Evolutionary conservation across 768 basidiomycete genomes (phyloP), one percentile per base, ranked within the genome.

Genomic region (Lentinula sp.): DNA sequence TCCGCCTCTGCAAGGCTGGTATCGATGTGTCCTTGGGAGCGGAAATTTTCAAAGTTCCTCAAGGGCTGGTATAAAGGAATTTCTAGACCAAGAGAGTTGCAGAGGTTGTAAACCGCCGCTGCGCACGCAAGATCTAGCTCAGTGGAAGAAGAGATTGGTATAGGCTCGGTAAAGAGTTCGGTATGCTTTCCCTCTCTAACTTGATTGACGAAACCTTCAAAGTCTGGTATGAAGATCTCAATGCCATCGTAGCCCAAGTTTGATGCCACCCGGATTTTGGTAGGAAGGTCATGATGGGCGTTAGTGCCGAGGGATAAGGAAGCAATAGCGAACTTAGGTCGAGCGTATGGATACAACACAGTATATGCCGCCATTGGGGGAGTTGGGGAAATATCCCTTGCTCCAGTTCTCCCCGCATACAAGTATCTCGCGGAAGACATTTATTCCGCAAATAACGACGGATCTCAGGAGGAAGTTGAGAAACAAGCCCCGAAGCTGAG

Each of bases 1-100:
- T 71, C 64, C 12, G 72, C 75, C 46, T 64, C 65, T 42, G 63
- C 60, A 10, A 74, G 64, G n/a, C 68, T 69, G n/a, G 61, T 60
- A 6, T 63, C 55, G 4, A 71, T 65, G 6, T 73, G 64, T 20
- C 66, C 66, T 23, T 65, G 63, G 32, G 67, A 66, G 18, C 66
- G 46, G 58, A 70, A 73, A 18, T 73, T 75, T 61, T 77, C 76
- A 39, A 77, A 75, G 32, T 72, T 70, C 23, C 75, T 67, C 18
- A 75, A 65, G 13, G 76, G 76, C 62, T 77, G 76, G 37, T 74
- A 66, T 61, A 74, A 67, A 36, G 68, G 70, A 57, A 76, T 68
- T 13, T 60, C 55, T 57, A 77, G 57, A 28, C 63, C 60, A 8
- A 66, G 58, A 1, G 63, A 64, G 12, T 60, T 57, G 61, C 70